Evolutionary conservation across 75 land plant genomes (phyloP).

Genomic region (Pinus tabuliformis): DNA sequence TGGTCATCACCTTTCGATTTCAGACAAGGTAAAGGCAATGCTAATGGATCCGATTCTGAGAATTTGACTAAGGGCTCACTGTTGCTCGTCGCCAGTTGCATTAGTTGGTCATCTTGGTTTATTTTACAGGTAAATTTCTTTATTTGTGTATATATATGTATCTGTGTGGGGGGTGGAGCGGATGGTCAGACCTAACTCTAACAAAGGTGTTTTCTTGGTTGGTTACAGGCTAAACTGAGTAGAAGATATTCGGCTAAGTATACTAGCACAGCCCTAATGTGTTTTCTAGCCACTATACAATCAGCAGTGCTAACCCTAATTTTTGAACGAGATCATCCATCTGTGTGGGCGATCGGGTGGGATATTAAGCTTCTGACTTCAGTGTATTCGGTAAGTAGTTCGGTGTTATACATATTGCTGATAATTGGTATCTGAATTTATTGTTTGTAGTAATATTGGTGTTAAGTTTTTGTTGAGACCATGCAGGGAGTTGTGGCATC

Average conservation of each 20-base stretch:
- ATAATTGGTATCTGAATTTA: neutral
- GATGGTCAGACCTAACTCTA: neutral
- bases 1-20: neutral
- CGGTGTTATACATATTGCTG: neutral
- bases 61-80: constrained; percentile 46
- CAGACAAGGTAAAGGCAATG: neutral
- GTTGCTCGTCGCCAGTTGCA: constrained; percentile 47
- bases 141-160: too few relatives aligned
- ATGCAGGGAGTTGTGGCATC: constrained; percentile 68
- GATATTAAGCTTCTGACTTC: constrained; percentile 21
- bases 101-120: constrained; percentile 67
- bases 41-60: neutral
- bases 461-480: neutral
- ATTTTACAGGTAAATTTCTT: constrained; percentile 54
- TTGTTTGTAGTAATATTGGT: neutral
- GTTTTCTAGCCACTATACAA: constrained; percentile 54
- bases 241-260: constrained; percentile 58
- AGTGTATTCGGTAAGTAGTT: neutral
- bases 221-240: constrained; percentile 38
- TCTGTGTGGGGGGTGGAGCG: too few relatives aligned
- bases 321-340: constrained; percentile 22
- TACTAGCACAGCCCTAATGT: constrained; percentile 54
- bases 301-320: constrained; percentile 29
- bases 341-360: constrained; percentile 40
- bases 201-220: neutral